phyloP scores from a whole-genome alignment of 2,329 filamentous ascomycete genomes.

The Cercospora sp. region DNA sequence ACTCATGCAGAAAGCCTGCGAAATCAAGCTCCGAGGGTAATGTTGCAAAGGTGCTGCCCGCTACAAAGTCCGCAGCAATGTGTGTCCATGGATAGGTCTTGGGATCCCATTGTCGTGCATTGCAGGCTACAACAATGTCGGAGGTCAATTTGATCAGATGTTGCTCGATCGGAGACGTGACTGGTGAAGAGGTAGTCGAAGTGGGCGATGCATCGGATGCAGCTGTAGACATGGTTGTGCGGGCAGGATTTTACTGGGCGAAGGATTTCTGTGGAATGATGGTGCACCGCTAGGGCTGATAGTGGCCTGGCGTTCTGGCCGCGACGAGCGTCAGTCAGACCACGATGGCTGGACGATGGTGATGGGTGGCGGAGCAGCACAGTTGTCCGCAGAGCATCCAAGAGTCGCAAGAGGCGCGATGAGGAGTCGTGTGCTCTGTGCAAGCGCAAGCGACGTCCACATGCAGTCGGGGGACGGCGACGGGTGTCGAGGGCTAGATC shows the following conservation, averaged over 20 bases:
- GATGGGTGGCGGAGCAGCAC: neutral
- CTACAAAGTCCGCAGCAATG: constrained; percentile 3
- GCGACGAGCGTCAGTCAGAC: neutral
- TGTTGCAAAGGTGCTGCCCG: constrained; percentile 6
- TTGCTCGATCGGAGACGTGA: constrained; percentile 9
- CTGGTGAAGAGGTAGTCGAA: neutral
- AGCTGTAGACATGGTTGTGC: constrained; percentile 9
- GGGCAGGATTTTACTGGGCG: constrained; percentile 7
- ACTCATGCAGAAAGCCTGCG: neutral
- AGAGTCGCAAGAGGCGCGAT: neutral
- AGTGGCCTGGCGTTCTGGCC: neutral
- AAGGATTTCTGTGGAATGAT: constrained; percentile 7
- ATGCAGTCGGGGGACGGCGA: neutral
- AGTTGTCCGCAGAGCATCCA: neutral
- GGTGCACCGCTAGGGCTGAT: neutral
- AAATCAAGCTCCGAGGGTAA: constrained; percentile 12
- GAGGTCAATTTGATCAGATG: constrained; percentile 5
- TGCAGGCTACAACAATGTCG: constrained; percentile 10
- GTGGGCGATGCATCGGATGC: constrained; percentile 2
- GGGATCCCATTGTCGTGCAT: constrained; percentile 3
- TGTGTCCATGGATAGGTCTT: constrained; percentile 5
- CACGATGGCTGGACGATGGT: neutral
- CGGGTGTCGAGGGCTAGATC: neutral
- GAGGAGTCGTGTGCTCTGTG: constrained; percentile 1
- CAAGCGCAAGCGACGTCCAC: constrained; percentile 2